Base-by-base conservation (phyloP, 1,139 yeast species). In the Saccharomycopsis crataegensis region DNA sequence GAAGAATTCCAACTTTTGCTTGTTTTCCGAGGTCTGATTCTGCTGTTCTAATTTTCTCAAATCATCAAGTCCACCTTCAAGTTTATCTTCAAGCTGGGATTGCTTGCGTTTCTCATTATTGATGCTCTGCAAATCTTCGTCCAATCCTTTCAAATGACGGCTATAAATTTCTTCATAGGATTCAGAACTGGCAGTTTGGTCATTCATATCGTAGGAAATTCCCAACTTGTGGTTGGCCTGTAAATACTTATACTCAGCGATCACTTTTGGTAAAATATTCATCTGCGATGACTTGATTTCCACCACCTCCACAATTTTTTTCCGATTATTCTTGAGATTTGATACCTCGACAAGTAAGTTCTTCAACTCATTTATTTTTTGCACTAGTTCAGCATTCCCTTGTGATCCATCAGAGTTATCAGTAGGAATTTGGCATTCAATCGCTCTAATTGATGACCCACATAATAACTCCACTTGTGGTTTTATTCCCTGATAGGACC, bases 251-350 rank as follows among this genome's bases (percentile, higher is more conserved):
- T 76, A 79, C 56, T 70, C 74, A 2, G 73, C 67, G 14, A 82
- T 71, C 9, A 84, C 67, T 55, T 72, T 73, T 0, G 84, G 79
- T 17, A 83, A 66, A 17, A 84, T 70, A 52, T 75, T 74, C 56
- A 73, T 72, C 48, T 78, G 76, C 44, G 71, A 64, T 6, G 77
- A 68, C 59, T 78, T 78, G 38, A 72, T 66, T 46, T 76, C 78
- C 2, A 79, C 65, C 0, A 69, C 65, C 12, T 73, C 69, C 17
- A 78, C 59, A 59, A 78, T 73, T 12, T 67, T 64, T 11, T 65
- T 70, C 34, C 86, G 65, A 14, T 67, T 68, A 1, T 59, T 59
- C 49, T 70, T 71, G 43, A 75, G 48, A 1, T 59, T 56, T 1
- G 61, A 58, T 1, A 70, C 65, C 36, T 67, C 65, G 61, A 61